These are phyloP conservation scores for Polyrhizophydium stewartii DNA, from an alignment of 371 early-diverging fungal species.

Conservation along the genomic window DNA sequence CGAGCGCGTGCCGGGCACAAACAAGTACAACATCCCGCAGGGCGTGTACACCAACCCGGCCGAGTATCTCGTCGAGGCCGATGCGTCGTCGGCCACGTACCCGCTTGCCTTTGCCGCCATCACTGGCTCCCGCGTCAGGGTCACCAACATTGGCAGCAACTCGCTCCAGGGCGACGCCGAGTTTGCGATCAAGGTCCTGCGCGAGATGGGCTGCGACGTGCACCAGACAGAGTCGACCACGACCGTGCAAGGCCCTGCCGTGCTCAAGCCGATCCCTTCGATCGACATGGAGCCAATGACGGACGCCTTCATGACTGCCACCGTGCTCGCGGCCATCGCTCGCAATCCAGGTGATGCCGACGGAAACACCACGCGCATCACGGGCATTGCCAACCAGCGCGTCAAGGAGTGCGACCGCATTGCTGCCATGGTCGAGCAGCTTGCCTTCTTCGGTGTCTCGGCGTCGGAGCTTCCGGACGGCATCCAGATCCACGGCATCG, in stretches of 20 bases:
- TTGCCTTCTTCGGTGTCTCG: slow-evolving; percentile 83
- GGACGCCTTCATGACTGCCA: slow-evolving; percentile 95
- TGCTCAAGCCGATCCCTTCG: slow-evolving; percentile 64
- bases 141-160: slow-evolving; percentile 83
- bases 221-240: slow-evolving; percentile 82
- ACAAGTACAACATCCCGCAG: slow-evolving; percentile 78
- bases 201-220: slow-evolving; percentile 89
- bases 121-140: slow-evolving; percentile 82
- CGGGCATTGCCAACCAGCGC: slow-evolving; percentile 95
- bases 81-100: slow-evolving; percentile 96
- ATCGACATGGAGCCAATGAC: slow-evolving; percentile 99
- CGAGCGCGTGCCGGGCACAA: slow-evolving; percentile 61
- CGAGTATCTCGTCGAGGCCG: slow-evolving; percentile 88
- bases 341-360: slow-evolving; percentile 27
- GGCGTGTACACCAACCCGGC: slow-evolving; percentile 75
- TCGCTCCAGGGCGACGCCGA: slow-evolving; percentile 73
- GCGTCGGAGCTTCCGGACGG: slow-evolving; percentile 86
- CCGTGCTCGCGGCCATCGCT: slow-evolving; percentile 86
- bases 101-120: slow-evolving; percentile 97
- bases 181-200: slow-evolving; percentile 87
- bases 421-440: slow-evolving; percentile 91
- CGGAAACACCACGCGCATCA: slow-evolving; percentile 70
- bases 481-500: slow-evolving; percentile 76
- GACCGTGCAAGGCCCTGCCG: slow-evolving; percentile 86
- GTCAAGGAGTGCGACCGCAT: slow-evolving; percentile 98